A percentile compares a stretch with the other conserved stretches of the same genome.
Conservation (phyloP, 441 rosid genomes). For the Macaranga tanarius region DNA sequence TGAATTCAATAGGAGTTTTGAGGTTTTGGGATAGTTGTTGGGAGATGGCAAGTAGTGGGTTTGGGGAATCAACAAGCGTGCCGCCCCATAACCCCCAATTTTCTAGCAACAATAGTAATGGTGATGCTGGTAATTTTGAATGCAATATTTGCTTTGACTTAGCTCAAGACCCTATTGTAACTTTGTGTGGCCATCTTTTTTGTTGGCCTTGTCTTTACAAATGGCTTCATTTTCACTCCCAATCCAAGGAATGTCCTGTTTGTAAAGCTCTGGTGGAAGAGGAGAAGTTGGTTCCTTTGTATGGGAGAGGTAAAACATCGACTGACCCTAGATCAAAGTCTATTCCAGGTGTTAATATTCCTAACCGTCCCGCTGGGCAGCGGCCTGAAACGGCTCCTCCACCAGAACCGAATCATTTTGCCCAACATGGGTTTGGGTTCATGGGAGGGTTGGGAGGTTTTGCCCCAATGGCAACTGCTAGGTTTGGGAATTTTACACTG, state of each 20-base stretch:
- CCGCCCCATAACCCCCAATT: conserved; percentile 50
- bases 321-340: conserved; percentile 78
- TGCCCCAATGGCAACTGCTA: conserved; percentile 65
- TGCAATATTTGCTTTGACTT: conserved; percentile 94
- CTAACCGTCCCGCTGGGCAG: conserved; percentile 82
- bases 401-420: conserved; percentile 58
- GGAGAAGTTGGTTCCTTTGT: conserved; percentile 85
- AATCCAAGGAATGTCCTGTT: conserved; percentile 77
- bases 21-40: conserved; percentile 23
- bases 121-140: conserved; percentile 67
- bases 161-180: conserved; percentile 91
- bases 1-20: conserved; percentile 30
- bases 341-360: conserved; percentile 64
- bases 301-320: conserved; percentile 83
- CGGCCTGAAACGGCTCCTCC: conserved; percentile 88
- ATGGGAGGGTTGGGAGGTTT: conserved; percentile 73
- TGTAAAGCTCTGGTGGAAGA: conserved; percentile 83
- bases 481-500: conserved; percentile 78
- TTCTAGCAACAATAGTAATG: conserved; percentile 47
- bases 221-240: conserved; percentile 79
- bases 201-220: conserved; percentile 99
- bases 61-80: conserved; percentile 66
- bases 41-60: conserved; percentile 57
- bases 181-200: conserved; percentile 88
- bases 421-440: conserved; percentile 62